Conservation (phyloP, 257 asterid species). For the Plantago ovata region DNA sequence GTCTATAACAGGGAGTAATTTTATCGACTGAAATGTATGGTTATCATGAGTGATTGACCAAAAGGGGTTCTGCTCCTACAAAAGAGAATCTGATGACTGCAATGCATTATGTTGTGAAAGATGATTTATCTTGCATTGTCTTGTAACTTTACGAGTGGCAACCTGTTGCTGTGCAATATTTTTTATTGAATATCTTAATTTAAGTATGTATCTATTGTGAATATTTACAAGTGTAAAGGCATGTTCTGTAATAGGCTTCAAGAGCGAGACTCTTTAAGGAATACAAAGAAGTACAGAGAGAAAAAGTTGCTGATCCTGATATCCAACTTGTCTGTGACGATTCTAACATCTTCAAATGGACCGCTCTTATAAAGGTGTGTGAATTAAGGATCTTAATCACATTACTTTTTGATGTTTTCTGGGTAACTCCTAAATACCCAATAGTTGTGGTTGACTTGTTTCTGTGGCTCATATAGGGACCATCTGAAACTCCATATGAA, state of each 20-base stretch:
- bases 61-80: too few species aligned
- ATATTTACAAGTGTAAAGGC: neutral
- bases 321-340: slow-evolving; percentile 95
- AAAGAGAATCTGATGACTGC: too few species aligned
- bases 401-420: slow-evolving; percentile 1
- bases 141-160: too few species aligned
- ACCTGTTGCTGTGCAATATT: too few species aligned
- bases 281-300: slow-evolving; percentile 95
- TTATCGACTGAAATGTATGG: too few species aligned
- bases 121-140: too few species aligned
- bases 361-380: slow-evolving; percentile 84
- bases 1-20: too few species aligned
- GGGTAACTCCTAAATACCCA: neutral
- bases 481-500: slow-evolving; percentile 94
- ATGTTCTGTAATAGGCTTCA: slow-evolving; percentile 57
- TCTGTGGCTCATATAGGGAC: slow-evolving; percentile 56
- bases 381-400: neutral
- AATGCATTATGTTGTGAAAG: too few species aligned
- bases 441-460: slow-evolving; percentile 13
- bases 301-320: slow-evolving; percentile 90
- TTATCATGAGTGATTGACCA: too few species aligned
- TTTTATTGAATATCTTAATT: neutral
- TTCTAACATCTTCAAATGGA: slow-evolving; percentile 91
- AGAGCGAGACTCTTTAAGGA: slow-evolving; percentile 96
- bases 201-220: neutral